Evolutionary conservation across 129 eudicot species (phyloP).

Genomic region (Deinandra increscens): DNA sequence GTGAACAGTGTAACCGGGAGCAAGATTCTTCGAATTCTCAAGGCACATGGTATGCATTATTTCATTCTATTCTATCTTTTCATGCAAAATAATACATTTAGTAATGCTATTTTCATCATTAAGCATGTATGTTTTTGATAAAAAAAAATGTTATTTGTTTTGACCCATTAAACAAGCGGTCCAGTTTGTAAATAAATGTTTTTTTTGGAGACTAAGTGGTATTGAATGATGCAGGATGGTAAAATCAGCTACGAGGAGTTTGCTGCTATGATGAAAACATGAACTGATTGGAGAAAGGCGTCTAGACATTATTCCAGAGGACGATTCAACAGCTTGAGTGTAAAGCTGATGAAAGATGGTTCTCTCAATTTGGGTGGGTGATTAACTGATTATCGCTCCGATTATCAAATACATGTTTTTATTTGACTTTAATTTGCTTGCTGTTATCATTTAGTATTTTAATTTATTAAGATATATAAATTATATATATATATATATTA

Average conservation of each 20-base stretch:
- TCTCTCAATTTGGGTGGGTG: conserved; percentile 54
- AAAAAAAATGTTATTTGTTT: background rate
- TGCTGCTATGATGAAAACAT: conserved; percentile 84
- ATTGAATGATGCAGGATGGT: conserved; percentile 59
- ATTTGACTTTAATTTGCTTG: no score
- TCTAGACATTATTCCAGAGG: conserved; percentile 82
- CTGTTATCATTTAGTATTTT: no score
- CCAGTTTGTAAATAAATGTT: background rate
- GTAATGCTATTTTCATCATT: no score
- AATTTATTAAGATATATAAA: no score
- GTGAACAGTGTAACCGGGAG: no score
- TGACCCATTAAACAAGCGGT: background rate
- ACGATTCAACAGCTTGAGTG: conserved; percentile 65
- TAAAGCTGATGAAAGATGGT: conserved; percentile 79
- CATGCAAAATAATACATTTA: no score
- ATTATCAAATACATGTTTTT: no score
- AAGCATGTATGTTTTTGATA: no score
- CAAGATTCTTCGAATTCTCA: no score
- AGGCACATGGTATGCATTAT: no score
- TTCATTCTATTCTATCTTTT: no score
- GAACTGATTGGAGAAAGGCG: conserved; percentile 89
- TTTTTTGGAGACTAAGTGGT: background rate
- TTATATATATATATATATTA: no score
- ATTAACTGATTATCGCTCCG: conserved; percentile 12
- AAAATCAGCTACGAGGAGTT: conserved; percentile 75